phyloP scores from a whole-genome alignment of 352 stramenopile species.

The Phytophthora macrochlamydospora region DNA sequence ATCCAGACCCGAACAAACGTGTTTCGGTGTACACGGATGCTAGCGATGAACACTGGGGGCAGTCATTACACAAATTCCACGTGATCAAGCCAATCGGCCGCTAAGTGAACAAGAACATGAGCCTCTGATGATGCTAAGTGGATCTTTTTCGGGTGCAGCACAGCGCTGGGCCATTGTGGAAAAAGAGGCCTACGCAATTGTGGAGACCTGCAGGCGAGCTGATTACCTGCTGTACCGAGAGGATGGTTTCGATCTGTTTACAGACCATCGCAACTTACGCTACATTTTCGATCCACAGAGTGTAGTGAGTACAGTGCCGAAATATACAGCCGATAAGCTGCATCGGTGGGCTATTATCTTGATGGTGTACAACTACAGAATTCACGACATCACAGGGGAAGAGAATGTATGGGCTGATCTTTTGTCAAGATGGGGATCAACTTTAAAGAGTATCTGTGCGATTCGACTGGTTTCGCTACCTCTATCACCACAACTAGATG shows the following conservation, averaged over 20 bases:
- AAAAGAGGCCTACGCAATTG: slow-evolving; percentile 24
- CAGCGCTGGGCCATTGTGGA: slow-evolving; percentile 21
- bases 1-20: slow-evolving; percentile 3
- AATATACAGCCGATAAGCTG: slow-evolving; percentile 14
- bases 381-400: slow-evolving; percentile 13
- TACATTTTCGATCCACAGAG: slow-evolving; percentile 12
- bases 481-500: not conserved
- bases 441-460: not conserved
- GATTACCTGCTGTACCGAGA: not conserved
- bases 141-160: slow-evolving; percentile 3
- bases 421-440: slow-evolving; percentile 4
- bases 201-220: not conserved
- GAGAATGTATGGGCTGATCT: slow-evolving; percentile 16
- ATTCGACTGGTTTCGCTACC: not conserved
- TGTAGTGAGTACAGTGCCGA: slow-evolving; percentile 1
- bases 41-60: slow-evolving; percentile 17
- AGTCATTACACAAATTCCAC: slow-evolving; percentile 9
- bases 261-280: slow-evolving; percentile 21
- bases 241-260: slow-evolving; percentile 15
- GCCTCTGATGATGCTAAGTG: slow-evolving; percentile 6
- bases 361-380: slow-evolving; percentile 10
- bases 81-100: slow-evolving; percentile 3
- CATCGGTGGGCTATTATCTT: slow-evolving; percentile 14
- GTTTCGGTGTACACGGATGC: slow-evolving; percentile 14
- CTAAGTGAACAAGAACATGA: slow-evolving; percentile 10